Conservation (phyloP, 1,139 yeast species). For the Saccharomyces hybrid region DNA sequence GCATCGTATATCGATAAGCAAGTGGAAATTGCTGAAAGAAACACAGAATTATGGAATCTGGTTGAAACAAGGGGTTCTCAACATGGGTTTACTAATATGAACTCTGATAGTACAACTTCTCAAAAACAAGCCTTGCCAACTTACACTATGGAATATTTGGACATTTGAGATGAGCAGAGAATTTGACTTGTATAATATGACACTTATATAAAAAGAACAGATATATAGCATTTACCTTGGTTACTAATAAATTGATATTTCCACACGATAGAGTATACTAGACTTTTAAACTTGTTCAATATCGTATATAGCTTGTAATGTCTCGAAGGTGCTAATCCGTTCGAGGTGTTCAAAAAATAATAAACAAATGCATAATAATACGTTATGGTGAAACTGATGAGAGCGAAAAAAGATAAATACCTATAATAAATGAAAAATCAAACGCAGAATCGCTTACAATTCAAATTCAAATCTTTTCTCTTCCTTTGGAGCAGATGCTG, state of each 20-base stretch:
- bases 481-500: constrained; percentile 16
- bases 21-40: constrained; percentile 26
- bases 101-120: constrained; percentile 6
- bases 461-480: constrained; percentile 16
- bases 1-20: constrained; percentile 24
- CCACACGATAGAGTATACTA: neutral
- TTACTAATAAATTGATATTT: neutral
- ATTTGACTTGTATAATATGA: neutral
- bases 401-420: too few species aligned
- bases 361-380: too few species aligned
- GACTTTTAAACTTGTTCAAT: neutral
- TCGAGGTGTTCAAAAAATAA: too few species aligned
- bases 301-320: neutral
- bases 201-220: neutral
- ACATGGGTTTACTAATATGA: constrained; percentile 4
- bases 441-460: constrained; percentile 1
- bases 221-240: neutral
- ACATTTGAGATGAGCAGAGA: constrained; percentile 10
- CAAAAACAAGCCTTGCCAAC: constrained; percentile 18
- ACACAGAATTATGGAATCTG: constrained; percentile 26
- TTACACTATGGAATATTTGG: constrained; percentile 28
- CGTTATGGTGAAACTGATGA: too few species aligned
- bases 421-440: neutral
- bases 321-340: too few species aligned
- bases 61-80: constrained; percentile 19